Evolutionary conservation across 148 eudicot genomes (phyloP).

Genomic region (Rhododendron kiyosumense): DNA sequence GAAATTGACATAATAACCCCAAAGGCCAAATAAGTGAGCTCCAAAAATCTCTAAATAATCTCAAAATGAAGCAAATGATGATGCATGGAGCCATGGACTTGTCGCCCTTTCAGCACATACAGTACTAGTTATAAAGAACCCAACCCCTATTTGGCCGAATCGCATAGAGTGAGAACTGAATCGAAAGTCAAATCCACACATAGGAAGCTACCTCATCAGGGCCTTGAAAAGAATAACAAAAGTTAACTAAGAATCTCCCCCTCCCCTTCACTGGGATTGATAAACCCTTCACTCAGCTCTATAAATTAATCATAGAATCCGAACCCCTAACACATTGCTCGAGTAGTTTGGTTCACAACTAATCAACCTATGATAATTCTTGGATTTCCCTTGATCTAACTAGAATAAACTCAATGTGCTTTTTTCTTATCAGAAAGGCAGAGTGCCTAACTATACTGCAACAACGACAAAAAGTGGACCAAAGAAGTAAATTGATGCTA

Average conservation of each 20-base stretch:
- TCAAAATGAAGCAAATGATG: not conserved
- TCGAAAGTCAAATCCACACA: not conserved
- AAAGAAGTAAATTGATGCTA: not conserved
- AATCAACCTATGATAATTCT: not conserved
- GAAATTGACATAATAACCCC: not conserved
- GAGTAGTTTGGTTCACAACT: not conserved
- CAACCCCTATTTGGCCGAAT: not conserved
- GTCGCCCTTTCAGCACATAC: not conserved
- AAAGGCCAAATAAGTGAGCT: not conserved
- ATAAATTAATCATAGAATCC: not conserved
- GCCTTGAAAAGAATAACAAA: not conserved
- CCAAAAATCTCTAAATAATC: not conserved
- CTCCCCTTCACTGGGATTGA: not conserved
- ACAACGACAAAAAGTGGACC: not conserved
- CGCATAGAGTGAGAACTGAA: not conserved
- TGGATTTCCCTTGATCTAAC: not conserved
- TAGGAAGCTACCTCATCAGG: not conserved
- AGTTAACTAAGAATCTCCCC: not conserved
- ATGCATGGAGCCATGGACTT: not conserved
- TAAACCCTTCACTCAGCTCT: not conserved
- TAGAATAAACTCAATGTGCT: too few species aligned
- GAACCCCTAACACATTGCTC: not conserved
- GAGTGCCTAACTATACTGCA: not conserved
- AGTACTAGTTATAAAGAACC: not conserved
- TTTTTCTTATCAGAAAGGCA: too few species aligned